phyloP scores from a whole-genome alignment of 2,329 filamentous ascomycete genomes.

The Monascus ruber region DNA sequence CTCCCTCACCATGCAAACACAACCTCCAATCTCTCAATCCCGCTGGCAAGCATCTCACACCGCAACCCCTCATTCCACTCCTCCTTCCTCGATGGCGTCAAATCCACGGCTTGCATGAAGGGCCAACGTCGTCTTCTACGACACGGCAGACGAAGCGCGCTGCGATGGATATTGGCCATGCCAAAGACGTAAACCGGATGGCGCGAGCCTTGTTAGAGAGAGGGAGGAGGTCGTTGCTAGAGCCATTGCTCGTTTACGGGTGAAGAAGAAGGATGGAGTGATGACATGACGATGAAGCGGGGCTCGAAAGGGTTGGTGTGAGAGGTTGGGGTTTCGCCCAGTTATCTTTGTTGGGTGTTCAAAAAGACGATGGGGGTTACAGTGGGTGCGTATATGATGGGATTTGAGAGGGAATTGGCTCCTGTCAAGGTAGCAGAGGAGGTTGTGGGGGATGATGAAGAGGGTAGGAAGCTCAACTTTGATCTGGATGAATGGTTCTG shows the following conservation, averaged over 20 bases:
- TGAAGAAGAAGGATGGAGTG: background rate
- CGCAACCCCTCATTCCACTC: constrained; percentile 28
- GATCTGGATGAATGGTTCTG: constrained; percentile 4
- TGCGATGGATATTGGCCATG: constrained; percentile 44
- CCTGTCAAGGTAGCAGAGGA: background rate
- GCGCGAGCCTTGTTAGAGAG: constrained; percentile 6
- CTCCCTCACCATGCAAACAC: no score
- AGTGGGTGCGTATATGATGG: constrained; percentile 23
- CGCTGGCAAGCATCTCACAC: constrained; percentile 8
- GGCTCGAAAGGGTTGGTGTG: constrained; percentile 39
- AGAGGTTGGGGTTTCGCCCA: constrained; percentile 42
- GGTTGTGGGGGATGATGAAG: background rate
- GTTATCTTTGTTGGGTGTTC: constrained; percentile 50
- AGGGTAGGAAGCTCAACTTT: background rate
- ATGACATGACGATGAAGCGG: constrained; percentile 12
- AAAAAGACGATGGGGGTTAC: constrained; percentile 45
- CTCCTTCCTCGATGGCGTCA: constrained; percentile 41
- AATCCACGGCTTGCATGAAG: constrained; percentile 47
- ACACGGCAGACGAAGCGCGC: constrained; percentile 34
- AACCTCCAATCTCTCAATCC: no score
- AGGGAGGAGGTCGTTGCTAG: constrained; percentile 8
- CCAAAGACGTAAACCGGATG: constrained; percentile 44
- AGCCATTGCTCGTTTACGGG: constrained; percentile 3
- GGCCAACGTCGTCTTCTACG: constrained; percentile 48
- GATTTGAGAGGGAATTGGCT: constrained; percentile 1